Evolutionary conservation across 2,329 filamentous ascomycete genomes (phyloP), one percentile per base, ranked within the genome.

Genomic region (Claviceps cyperi): DNA sequence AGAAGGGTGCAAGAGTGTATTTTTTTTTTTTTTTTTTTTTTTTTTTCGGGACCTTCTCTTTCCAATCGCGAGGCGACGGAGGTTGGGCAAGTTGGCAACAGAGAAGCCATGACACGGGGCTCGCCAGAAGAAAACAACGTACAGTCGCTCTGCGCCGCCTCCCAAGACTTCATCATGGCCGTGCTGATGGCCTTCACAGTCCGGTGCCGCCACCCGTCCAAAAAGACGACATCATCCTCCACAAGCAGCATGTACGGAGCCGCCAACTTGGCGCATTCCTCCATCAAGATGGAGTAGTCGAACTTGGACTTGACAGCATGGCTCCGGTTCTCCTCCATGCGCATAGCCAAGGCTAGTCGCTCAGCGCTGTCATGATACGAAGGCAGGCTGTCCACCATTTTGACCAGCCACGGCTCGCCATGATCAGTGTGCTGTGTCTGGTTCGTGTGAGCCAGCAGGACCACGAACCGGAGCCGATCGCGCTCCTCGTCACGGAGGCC

Each of bases 201-300:
- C 3, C 46, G 44, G 21, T 50, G 43, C 5, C 35, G 36, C 52
- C 52, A 54, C 6, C 51, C 52, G 14, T 52, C 40, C 19, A 52
- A 28, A 43, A 52, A 52, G 15, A 54, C 17, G 17, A 50, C 48
- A 24, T 54, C 52, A 43, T 54, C 52, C 14, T 54, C 52, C 11
- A 50, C 28, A 21, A 54, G 43, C n/a, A 54, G 41, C 19, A 46
- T 49, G 48, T 52, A 51, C 21, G 47, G 45, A 15, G 52, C 47
- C 6, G 46, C 46, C 7, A 41, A 40, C 32, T 40, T 47, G 15
- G 15, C 15, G 32, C 52, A 54, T 24, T 48, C 51, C 21, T 52
- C 52, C 52, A 54, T 50, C 15, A 54, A 32, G 15, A 52, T 50
- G 11, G 50, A 50, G 19, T 54, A 54, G 38, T 54, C 50, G 21